phyloP scores from a whole-genome alignment of 768 basidiomycete genomes.

The Trametes villosa region DNA sequence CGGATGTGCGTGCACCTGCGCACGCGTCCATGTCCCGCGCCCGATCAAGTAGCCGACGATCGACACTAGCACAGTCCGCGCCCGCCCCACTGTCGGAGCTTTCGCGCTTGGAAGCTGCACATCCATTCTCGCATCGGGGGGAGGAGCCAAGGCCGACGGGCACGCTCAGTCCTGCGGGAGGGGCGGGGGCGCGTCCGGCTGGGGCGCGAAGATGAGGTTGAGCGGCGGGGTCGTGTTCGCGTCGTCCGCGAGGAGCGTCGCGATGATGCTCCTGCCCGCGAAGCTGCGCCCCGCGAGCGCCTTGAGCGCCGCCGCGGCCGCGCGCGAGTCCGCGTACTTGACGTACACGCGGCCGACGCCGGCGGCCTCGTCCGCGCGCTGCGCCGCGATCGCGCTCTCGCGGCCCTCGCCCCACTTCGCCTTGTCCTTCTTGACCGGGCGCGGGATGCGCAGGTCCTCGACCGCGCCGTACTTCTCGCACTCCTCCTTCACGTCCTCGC shows the following conservation, averaged over 20 bases:
- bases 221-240: constrained; percentile 86
- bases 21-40: background rate
- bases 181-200: constrained; percentile 82
- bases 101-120: too few species aligned
- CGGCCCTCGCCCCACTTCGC: constrained; percentile 74
- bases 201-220: constrained; percentile 80
- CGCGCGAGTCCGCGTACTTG: constrained; percentile 67
- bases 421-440: constrained; percentile 87
- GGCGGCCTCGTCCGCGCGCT: constrained; percentile 80
- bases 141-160: too few species aligned
- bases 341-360: constrained; percentile 98
- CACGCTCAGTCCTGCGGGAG: constrained; percentile 48
- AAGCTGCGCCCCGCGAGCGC: constrained; percentile 89
- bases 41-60: constrained; percentile 18
- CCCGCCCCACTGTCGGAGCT: too few species aligned
- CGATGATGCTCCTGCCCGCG: constrained; percentile 85
- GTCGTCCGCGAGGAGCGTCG: constrained; percentile 81
- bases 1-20: background rate
- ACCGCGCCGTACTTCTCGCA: constrained; percentile 80
- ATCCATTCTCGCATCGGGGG: too few species aligned
- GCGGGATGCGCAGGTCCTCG: constrained; percentile 85
- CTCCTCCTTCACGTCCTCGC: constrained; percentile 94
- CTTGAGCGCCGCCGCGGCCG: constrained; percentile 76
- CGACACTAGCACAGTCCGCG: too few species aligned
- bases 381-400: constrained; percentile 66